Conservation (phyloP, 176 grass and related monocot species). For the Lolium perenne region DNA sequence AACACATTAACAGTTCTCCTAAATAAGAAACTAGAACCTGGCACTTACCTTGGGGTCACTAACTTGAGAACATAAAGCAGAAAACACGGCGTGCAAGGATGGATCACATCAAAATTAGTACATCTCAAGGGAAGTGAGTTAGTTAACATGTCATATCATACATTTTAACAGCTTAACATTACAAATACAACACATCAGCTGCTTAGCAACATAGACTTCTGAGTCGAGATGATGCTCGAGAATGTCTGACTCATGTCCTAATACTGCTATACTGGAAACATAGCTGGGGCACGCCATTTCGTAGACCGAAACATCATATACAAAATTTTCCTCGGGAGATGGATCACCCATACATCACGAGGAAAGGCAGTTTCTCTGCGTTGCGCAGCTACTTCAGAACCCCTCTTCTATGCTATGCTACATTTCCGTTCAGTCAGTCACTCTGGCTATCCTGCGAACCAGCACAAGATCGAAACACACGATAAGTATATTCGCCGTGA, state of each 20-base stretch:
- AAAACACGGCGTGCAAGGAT: not conserved
- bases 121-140: no score
- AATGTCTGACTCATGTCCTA: not conserved
- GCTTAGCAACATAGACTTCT: not conserved
- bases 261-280: not conserved
- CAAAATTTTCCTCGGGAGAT: not conserved
- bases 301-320: not conserved
- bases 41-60: no score
- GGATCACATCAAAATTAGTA: no score
- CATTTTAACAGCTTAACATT: no score
- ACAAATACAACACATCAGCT: not conserved
- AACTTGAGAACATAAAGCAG: no score
- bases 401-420: not conserved
- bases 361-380: not conserved
- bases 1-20: not conserved
- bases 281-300: no score
- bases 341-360: not conserved
- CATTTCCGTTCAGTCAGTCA: conserved; percentile 28
- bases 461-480: not conserved
- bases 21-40: no score
- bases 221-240: not conserved
- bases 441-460: conserved; percentile 59
- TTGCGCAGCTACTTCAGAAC: not conserved
- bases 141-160: no score
- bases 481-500: not conserved